Evolutionary conservation across 352 stramenopile species (phyloP), one percentile per base, ranked within the genome.

Genomic region (Phytophthora aleatoria): DNA sequence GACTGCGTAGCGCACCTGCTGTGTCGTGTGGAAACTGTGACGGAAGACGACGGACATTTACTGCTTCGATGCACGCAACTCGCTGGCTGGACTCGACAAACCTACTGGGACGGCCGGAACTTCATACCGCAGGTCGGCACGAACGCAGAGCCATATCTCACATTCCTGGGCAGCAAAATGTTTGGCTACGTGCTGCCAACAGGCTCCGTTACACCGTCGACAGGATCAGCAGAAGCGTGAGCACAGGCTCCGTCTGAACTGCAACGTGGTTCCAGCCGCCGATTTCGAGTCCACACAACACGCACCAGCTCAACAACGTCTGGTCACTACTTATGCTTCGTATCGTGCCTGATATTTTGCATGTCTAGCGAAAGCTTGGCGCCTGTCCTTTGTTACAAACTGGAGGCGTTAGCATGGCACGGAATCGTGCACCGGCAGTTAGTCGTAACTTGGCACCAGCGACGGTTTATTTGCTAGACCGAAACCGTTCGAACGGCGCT

Each of bases 31-130:
- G 78, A 90, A n/a, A 69, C 61, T 5, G 69, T 89, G 43, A 77
- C 79, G 3, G 73, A 81, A 41, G 81, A 90, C 50, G 84, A 92
- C 54, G 85, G 85, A 7, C 85, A 96, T 50, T 74, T 82, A 54
- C 64, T 92, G 41, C 57, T 94, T 31, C 79, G 83, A n/a, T 91
- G 84, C 61, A 74, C 72, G 12, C 79, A 91, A 57, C 66, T 92
- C 9, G 80, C 76, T 12, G 85, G 75, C 3, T 91, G 79, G 79
- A 74, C 71, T 48, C 76, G 68, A 36, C 67, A 44, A n/a, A 57
- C 57, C 5, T 96, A 96, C 57, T 96, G 87, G 87, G 77, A 96
- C 61, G 85, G 85, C 42, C 85, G 87, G 51, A 89, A 87, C 48
- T 94, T 96, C 50, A 79, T 89, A 43, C 74, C 85, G 4, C 69